Percentiles rank a stretch among this genome's conserved stretches.
Evolutionary conservation across 1,284 basidiomycete species (phyloP).

Genomic region (Meripilus lineatus): DNA sequence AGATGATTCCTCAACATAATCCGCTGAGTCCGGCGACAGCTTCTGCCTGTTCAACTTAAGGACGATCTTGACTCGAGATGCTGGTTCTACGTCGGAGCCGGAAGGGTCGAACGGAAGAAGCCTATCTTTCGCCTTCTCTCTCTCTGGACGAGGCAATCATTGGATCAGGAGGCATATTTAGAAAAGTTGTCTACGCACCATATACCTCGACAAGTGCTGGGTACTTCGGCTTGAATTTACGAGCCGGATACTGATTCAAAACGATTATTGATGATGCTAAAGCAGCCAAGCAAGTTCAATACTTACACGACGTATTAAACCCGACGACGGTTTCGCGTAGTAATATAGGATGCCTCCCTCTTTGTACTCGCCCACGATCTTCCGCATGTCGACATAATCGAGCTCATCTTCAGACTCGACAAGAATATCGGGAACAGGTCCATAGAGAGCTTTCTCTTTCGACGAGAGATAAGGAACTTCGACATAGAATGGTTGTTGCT

Average conservation of each 20-base stretch:
- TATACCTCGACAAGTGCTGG: slow-evolving; percentile 49
- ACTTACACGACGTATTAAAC: slow-evolving; percentile 49
- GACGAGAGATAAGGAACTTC: slow-evolving; percentile 14
- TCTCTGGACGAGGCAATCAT: slow-evolving; percentile 30
- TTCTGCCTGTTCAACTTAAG: slow-evolving; percentile 19
- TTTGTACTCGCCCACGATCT: slow-evolving; percentile 53
- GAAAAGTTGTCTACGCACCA: slow-evolving; percentile 35
- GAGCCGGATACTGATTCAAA: slow-evolving; percentile 17
- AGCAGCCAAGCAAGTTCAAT: slow-evolving; percentile 9
- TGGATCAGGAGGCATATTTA: slow-evolving; percentile 8
- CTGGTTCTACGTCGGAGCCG: slow-evolving; percentile 52
- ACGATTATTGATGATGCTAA: slow-evolving; percentile 14
- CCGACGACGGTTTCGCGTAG: slow-evolving; percentile 53
- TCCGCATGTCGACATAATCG: slow-evolving; percentile 17
- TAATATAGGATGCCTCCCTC: slow-evolving; percentile 42
- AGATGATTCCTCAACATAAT: slow-evolving; percentile 10
- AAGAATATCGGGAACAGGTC: slow-evolving; percentile 14
- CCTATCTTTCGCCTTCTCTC: slow-evolving; percentile 33
- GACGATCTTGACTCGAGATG: slow-evolving; percentile 43
- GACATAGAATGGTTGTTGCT: too few species aligned
- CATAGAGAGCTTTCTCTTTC: slow-evolving; percentile 16
- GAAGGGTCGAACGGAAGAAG: slow-evolving; percentile 58
- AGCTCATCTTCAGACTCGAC: slow-evolving; percentile 18
- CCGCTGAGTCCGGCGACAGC: slow-evolving; percentile 6
- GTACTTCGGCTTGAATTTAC: slow-evolving; percentile 32